Percentiles rank a stretch among this genome's conserved stretches.
Conservation (phyloP, 1,139 yeast species). For the Saccharomyces hybrid region DNA sequence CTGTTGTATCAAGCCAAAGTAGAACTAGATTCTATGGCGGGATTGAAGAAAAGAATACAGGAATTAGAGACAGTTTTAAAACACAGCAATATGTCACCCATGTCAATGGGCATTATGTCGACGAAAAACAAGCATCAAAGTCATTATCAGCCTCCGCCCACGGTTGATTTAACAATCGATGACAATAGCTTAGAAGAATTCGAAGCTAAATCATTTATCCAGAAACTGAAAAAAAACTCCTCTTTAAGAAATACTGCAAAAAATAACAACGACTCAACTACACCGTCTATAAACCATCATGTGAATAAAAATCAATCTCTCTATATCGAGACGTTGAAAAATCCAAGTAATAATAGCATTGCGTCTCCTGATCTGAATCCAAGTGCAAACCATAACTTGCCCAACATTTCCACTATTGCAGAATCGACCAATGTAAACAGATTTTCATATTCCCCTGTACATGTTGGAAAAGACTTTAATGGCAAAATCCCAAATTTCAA, state of each 20-base stretch:
- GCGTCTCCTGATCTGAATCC: not conserved
- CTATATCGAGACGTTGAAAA: not conserved
- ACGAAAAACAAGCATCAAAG: not conserved
- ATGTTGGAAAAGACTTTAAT: not conserved
- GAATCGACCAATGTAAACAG: conserved; percentile 10
- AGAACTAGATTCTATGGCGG: conserved; percentile 20
- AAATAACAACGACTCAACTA: not conserved
- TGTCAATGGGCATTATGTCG: not conserved
- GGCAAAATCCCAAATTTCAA: not conserved
- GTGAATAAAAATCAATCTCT: not conserved
- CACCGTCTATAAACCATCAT: not conserved
- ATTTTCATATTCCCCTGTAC: conserved; percentile 1
- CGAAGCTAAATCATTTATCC: conserved; percentile 12
- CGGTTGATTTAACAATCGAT: conserved; percentile 22
- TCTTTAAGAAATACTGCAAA: conserved; percentile 10
- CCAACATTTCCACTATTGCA: conserved; percentile 9
- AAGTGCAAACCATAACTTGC: not conserved
- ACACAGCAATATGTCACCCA: not conserved
- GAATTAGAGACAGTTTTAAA: conserved; percentile 12
- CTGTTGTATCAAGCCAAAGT: conserved; percentile 19
- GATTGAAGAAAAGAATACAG: conserved; percentile 12
- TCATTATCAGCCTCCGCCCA: conserved; percentile 14
- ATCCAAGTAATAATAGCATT: not conserved
- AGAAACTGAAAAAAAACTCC: conserved; percentile 16
- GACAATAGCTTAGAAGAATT: conserved; percentile 6